Evolutionary conservation across 352 stramenopile species (phyloP), one percentile per base, ranked within the genome.

Genomic region (Sclerospora graminicola): DNA sequence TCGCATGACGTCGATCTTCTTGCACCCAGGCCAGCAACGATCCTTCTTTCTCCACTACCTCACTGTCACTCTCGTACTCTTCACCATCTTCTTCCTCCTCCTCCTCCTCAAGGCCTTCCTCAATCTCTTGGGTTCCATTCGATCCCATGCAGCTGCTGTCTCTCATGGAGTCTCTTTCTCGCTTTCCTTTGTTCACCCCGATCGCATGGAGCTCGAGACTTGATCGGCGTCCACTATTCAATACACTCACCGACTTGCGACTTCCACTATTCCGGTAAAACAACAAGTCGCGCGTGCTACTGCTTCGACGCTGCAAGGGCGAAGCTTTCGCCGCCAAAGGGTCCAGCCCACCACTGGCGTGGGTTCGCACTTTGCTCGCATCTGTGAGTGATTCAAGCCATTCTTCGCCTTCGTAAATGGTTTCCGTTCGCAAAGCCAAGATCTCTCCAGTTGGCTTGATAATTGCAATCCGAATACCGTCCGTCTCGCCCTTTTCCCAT

Each of bases 311-410:
- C 35, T 62, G 57, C 27, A 74, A 19, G 3, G 63, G 54, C 8
- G 63, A 57, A 3, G 21, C 3, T 26, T 26, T 26, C 5, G 51
- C 28, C 6, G n/a, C 40, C 54, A 39, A 45, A 11, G 57, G 36
- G 32, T 60, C 57, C n/a, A 41, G 21, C n/a, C n/a, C n/a, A 37
- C 28, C 16, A 3, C 37, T 40, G 6, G 40, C 44, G 8, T 63
- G 44, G 21, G 54, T 59, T 7, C 51, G 52, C 20, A 84, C 70
- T 8, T 78, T 64, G 36, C 70, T 87, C 3, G 77, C 77, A 41
- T 89, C 73, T 1, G 63, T 80, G 8, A 89, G 58, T 1, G 72
- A 83, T 38, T 90, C 78, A 3, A 90, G 54, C 78, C 78, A 90
- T 43, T 90, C 78, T 24, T 75, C 74, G 13, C 78, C 78, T 60